Conservation (phyloP, 2,329 filamentous ascomycete species). For the Xylaria sp. region DNA sequence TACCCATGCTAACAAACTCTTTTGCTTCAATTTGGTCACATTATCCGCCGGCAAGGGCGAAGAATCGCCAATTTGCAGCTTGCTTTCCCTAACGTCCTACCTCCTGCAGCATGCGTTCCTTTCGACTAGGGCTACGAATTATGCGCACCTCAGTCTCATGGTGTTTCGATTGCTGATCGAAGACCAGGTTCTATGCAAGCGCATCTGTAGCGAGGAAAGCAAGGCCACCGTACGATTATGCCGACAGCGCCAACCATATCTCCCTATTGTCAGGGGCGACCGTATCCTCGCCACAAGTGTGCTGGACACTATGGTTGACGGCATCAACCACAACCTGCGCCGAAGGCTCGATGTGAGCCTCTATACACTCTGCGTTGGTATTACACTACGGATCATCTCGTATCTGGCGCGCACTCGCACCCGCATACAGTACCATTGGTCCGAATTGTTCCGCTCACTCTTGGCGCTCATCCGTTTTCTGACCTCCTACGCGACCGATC, state of each 20-base stretch:
- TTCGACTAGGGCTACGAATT: slow-evolving; percentile 69
- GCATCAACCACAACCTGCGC: slow-evolving; percentile 88
- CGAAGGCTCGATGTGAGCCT: slow-evolving; percentile 78
- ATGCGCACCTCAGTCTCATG: slow-evolving; percentile 80
- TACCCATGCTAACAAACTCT: slow-evolving; percentile 88
- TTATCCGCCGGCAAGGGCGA: slow-evolving; percentile 56
- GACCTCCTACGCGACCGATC: slow-evolving; percentile 74
- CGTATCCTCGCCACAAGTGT: slow-evolving; percentile 70
- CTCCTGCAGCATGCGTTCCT: slow-evolving; percentile 89
- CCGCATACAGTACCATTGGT: slow-evolving; percentile 86
- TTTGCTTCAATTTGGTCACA: slow-evolving; percentile 70
- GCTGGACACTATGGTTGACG: slow-evolving; percentile 83
- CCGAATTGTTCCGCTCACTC: slow-evolving; percentile 85
- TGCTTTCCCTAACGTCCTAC: slow-evolving; percentile 86
- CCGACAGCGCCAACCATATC: slow-evolving; percentile 78
- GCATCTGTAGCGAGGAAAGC: slow-evolving; percentile 73
- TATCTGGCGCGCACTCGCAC: slow-evolving; percentile 78
- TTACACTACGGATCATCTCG: slow-evolving; percentile 76
- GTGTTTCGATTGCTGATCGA: slow-evolving; percentile 82
- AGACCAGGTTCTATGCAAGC: slow-evolving; percentile 74
- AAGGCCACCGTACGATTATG: slow-evolving; percentile 74
- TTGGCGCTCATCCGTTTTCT: slow-evolving; percentile 86
- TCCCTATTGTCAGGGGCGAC: slow-evolving; percentile 68
- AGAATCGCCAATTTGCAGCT: slow-evolving; percentile 72
- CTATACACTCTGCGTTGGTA: slow-evolving; percentile 75